Percentiles rank a stretch among this genome's conserved stretches.
Evolutionary conservation across 192 early-diverging fungal genomes (phyloP).

Genomic region (Coemansia guatemalensis): DNA sequence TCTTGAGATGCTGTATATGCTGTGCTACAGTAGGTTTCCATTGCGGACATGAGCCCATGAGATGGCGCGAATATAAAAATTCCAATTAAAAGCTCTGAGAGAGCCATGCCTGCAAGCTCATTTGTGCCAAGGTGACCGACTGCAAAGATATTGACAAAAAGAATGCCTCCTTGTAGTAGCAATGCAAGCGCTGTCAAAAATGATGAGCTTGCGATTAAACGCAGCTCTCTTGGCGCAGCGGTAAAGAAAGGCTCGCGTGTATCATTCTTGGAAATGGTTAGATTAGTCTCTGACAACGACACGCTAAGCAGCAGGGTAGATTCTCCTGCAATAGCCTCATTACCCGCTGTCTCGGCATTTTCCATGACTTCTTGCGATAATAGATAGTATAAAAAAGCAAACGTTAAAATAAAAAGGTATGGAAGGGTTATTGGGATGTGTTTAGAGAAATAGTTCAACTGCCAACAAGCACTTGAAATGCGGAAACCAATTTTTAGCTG

Average conservation of each 20-base stretch:
- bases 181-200: slow-evolving; percentile 23
- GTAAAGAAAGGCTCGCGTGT: slow-evolving; percentile 22
- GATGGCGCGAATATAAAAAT: slow-evolving; percentile 47
- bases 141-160: slow-evolving; percentile 61
- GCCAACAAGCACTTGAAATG: background rate
- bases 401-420: background rate
- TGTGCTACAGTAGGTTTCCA: slow-evolving; percentile 68
- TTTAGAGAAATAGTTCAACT: background rate
- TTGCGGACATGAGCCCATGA: slow-evolving; percentile 62
- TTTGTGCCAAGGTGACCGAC: slow-evolving; percentile 58
- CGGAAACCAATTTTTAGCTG: background rate
- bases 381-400: background rate
- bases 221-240: slow-evolving; percentile 23
- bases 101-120: slow-evolving; percentile 64
- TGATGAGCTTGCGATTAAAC: slow-evolving; percentile 37
- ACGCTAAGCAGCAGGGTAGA: slow-evolving; percentile 27
- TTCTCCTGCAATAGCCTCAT: background rate
- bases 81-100: slow-evolving; percentile 58
- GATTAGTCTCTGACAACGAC: slow-evolving; percentile 31
- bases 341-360: background rate
- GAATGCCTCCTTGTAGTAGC: slow-evolving; percentile 62
- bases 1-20: slow-evolving; percentile 62
- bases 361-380: background rate
- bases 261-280: slow-evolving; percentile 40
- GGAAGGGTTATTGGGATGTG: background rate